phyloP scores from a whole-genome alignment of 2,329 filamentous ascomycete species.

The Cladophialophora carrionii region DNA sequence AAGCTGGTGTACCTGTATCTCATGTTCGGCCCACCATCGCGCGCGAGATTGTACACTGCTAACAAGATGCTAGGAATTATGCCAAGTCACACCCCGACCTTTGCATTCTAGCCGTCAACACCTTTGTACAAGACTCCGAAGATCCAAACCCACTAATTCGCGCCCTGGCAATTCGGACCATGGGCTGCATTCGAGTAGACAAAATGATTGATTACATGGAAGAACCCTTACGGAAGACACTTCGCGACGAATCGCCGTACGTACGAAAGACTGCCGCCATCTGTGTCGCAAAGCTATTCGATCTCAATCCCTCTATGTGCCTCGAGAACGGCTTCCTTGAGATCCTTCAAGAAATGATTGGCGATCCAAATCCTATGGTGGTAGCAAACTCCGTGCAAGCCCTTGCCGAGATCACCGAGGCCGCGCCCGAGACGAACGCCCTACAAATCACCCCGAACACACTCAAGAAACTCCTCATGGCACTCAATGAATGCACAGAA shows the following conservation, averaged over 20 bases:
- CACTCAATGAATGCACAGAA: conserved; percentile 96
- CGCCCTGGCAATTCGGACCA: conserved; percentile 93
- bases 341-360: conserved; percentile 90
- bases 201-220: conserved; percentile 99
- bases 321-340: conserved; percentile 97
- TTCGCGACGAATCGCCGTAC: conserved; percentile 96
- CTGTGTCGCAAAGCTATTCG: conserved; percentile 96
- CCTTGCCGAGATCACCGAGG: conserved; percentile 85
- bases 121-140: conserved; percentile 98
- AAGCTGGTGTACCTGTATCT: conserved; percentile 98
- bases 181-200: conserved; percentile 97
- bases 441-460: conserved; percentile 79
- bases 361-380: conserved; percentile 98
- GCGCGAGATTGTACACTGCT: conserved; percentile 9
- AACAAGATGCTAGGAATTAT: conserved; percentile 74
- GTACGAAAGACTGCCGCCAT: conserved; percentile 98
- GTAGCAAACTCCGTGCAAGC: conserved; percentile 97
- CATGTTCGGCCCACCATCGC: conserved; percentile 66
- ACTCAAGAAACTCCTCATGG: conserved; percentile 94
- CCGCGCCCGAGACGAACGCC: conserved; percentile 86
- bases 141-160: conserved; percentile 95
- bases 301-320: conserved; percentile 88
- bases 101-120: conserved; percentile 98
- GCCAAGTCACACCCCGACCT: conserved; percentile 98
- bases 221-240: conserved; percentile 90